Evolutionary conservation across 2,329 filamentous ascomycete species (phyloP), one percentile per base, ranked within the genome.

Genomic region (Beauveria sp.): DNA sequence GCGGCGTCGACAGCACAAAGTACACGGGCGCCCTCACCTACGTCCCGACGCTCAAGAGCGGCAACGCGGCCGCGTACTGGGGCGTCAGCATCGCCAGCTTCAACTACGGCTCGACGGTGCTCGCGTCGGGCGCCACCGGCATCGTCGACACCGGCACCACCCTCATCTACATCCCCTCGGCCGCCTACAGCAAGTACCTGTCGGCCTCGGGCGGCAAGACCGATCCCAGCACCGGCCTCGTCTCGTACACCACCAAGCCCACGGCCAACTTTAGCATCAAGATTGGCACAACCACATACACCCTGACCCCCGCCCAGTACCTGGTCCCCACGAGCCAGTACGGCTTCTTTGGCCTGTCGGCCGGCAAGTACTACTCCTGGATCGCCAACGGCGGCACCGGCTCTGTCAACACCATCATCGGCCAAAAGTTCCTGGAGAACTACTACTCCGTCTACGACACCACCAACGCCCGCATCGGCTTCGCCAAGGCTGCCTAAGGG

Each of bases 371-470:
- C 66, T 70, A 70, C 46, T 63, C 69, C 30, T 70, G 67, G 68
- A 70, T 70, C 52, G 65, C 64, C 63, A 47, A 70, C 50, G 67
- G 68, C 46, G 68, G 68, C 24, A 65, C 58, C 58, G 65, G 64
- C n/a, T 67, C 65, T 49, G 65, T 70, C 45, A 68, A 68, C 57
- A 67, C 65, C 20, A 68, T 70, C 43, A 68, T 70, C 54, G 68
- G 69, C 34, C 68, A 70, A 47, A 70, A 70, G 67, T 70, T 70
- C 64, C 62, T 70, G 40, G 68, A 70, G 63, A 65, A 69, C 58
- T 70, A 70, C 63, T 70, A 70, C 62, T 66, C 69, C 30, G 69
- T 70, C 38, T 70, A 64, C 43, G 68, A 70, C 66, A 65, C 64
- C 30, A 65, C 63, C 51, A 65, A 65, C 38, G 16, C 54, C 22